Evolutionary conservation across 148 eudicot genomes (phyloP).

Genomic region (Cornus suecica): DNA sequence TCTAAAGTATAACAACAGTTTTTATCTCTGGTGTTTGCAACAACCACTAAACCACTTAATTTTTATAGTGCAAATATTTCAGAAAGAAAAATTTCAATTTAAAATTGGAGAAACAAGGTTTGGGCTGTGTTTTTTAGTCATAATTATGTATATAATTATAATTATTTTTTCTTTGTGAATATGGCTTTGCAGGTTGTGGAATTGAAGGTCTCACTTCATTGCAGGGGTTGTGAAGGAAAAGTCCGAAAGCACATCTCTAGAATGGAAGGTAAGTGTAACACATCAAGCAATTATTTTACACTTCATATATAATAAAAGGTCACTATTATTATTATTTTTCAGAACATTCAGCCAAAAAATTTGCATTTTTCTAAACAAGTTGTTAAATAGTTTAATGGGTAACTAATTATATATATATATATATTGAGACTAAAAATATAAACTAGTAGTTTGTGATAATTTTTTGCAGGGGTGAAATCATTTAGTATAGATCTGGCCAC

Average conservation of each 20-base stretch:
- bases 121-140: background rate
- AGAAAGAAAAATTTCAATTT: background rate
- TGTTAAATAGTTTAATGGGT: background rate
- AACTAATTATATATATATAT: background rate
- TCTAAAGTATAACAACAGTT: no score
- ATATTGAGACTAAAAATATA: background rate
- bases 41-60: no score
- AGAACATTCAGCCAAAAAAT: background rate
- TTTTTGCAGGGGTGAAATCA: constrained; percentile 66
- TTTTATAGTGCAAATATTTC: no score
- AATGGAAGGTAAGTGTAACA: constrained; percentile 64
- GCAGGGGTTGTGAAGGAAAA: constrained; percentile 93
- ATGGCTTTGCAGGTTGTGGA: constrained; percentile 65
- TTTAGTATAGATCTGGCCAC: constrained; percentile 64
- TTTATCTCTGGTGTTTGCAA: no score
- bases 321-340: background rate
- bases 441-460: background rate
- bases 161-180: background rate
- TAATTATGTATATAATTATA: background rate
- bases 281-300: background rate
- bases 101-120: background rate
- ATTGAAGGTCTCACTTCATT: constrained; percentile 81
- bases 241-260: constrained; percentile 82
- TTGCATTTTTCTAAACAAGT: background rate
- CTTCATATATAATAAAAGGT: background rate